Evolutionary conservation across 2,329 filamentous ascomycete genomes (phyloP), one percentile per base, ranked within the genome.

Genomic region (Neoscytalidium dimidiatum): DNA sequence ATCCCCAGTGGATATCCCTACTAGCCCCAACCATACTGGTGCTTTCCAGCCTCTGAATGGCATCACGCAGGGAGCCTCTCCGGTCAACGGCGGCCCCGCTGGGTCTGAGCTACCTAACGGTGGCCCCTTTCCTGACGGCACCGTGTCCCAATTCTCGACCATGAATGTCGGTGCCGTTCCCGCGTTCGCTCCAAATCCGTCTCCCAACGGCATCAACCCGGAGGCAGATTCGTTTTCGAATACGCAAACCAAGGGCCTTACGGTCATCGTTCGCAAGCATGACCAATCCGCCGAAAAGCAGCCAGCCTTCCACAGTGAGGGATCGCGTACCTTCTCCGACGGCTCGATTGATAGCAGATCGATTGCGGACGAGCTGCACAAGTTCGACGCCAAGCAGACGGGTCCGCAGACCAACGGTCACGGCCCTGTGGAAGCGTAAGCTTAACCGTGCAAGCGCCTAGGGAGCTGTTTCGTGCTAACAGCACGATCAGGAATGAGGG

Each of bases 321-420:
- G 78, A 26, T 78, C 78, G 21, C 79, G 82, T 74, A 85, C 82
- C 21, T 85, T 85, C 74, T 85, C 84, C 67, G 84, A 86, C 73
- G 81, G 83, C 67, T 84, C 80, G 57, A 82, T 87, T 75, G 82
- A 88, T 76, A 80, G 80, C 71, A 80, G 78, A 73, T 80, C 77
- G 69, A 81, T 84, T 72, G 77, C 79, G 71, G 79, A 81, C 68
- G 81, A 85, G 72, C 71, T 82, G 70, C 74, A 80, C 56, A 80
- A 76, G 69, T 68, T 71, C 64, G 75, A 78, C 44, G 74, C 72
- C 64, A 73, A 75, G 52, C 78, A 79, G 71, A 70, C 74, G 68
- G 74, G 72, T 61, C 68, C 75, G 38, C 69, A 70, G 43, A 70
- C 69, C 46, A 78, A 78, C 67, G 79, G 77, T 64, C 73, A 74